Percentiles rank a stretch among this genome's conserved stretches.
These are phyloP conservation scores for Circinella umbellata DNA, from an alignment of 371 early-diverging fungal genomes.

Conservation along the genomic window DNA sequence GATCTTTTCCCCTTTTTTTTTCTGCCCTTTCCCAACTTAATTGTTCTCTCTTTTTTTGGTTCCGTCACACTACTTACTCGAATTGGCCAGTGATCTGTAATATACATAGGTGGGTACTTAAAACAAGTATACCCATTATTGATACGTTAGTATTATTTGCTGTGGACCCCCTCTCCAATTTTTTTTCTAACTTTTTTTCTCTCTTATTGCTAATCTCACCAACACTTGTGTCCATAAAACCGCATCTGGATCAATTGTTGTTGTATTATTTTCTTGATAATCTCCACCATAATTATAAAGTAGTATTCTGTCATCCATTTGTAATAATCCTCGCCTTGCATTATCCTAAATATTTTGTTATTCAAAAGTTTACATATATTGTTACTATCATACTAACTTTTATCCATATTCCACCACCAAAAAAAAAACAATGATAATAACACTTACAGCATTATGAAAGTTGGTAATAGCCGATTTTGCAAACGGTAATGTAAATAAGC, in stretches of 20 bases:
- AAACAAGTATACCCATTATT: no score
- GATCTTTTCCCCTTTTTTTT: neutral
- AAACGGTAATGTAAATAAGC: conserved; percentile 72
- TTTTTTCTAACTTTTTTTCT: no score
- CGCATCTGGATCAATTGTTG: conserved; percentile 74
- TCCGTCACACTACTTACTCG: conserved; percentile 44
- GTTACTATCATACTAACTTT: no score
- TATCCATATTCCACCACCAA: neutral
- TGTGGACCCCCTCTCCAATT: no score
- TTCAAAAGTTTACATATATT: neutral
- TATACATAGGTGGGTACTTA: conserved; percentile 77
- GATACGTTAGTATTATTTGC: no score
- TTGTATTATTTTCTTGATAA: conserved; percentile 68
- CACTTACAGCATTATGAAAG: conserved; percentile 61
- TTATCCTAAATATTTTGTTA: conserved; percentile 58
- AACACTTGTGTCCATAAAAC: conserved; percentile 81
- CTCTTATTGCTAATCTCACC: conserved; percentile 35
- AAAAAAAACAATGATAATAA: neutral
- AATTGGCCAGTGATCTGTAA: conserved; percentile 87
- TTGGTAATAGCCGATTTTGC: conserved; percentile 67
- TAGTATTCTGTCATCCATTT: conserved; percentile 75
- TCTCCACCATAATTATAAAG: conserved; percentile 70
- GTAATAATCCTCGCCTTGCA: conserved; percentile 64
- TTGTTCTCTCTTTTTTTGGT: no score
- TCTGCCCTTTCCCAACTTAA: neutral